These are phyloP conservation scores for Tolypocladium capitatum DNA, from an alignment of 2,329 filamentous ascomycete species.

Conservation along the genomic window DNA sequence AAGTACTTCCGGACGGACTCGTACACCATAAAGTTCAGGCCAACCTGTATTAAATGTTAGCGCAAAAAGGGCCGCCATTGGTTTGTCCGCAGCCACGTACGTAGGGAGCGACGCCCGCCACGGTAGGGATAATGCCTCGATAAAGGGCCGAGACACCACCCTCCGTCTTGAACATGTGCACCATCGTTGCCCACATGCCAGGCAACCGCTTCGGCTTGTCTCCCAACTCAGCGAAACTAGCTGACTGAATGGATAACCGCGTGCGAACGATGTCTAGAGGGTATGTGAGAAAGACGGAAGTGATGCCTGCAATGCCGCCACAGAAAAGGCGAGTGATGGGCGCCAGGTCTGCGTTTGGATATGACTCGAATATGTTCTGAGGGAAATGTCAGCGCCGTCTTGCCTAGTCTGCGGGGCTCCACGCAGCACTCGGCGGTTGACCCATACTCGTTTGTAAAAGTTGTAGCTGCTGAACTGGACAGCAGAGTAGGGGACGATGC, in stretches of 20 bases:
- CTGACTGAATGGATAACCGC: conserved; percentile 88
- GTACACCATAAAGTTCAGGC: conserved; percentile 97
- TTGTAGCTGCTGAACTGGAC: conserved; percentile 98
- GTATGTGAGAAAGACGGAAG: conserved; percentile 89
- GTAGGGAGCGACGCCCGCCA: conserved; percentile 91
- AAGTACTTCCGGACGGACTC: conserved; percentile 74
- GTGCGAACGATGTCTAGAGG: conserved; percentile 96
- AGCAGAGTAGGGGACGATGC: conserved; percentile 94
- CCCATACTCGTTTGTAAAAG: conserved; percentile 76
- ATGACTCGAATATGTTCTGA: conserved; percentile 60
- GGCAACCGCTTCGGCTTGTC: conserved; percentile 55
- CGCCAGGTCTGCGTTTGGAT: conserved; percentile 59
- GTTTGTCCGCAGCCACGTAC: conserved; percentile 29
- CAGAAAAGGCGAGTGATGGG: conserved; percentile 71
- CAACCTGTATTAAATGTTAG: conserved; percentile 45
- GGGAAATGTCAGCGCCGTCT: conserved; percentile 2
- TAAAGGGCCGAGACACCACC: conserved; percentile 81
- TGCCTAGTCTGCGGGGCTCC: background rate
- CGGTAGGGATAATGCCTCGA: conserved; percentile 82
- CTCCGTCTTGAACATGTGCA: conserved; percentile 78
- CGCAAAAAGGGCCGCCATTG: background rate
- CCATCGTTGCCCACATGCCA: conserved; percentile 82
- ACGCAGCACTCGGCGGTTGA: background rate
- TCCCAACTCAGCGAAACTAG: conserved; percentile 75
- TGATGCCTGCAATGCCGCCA: conserved; percentile 84